These are phyloP conservation scores for Gyrodon lividus DNA, from an alignment of 768 basidiomycete species.

Conservation along the genomic window DNA sequence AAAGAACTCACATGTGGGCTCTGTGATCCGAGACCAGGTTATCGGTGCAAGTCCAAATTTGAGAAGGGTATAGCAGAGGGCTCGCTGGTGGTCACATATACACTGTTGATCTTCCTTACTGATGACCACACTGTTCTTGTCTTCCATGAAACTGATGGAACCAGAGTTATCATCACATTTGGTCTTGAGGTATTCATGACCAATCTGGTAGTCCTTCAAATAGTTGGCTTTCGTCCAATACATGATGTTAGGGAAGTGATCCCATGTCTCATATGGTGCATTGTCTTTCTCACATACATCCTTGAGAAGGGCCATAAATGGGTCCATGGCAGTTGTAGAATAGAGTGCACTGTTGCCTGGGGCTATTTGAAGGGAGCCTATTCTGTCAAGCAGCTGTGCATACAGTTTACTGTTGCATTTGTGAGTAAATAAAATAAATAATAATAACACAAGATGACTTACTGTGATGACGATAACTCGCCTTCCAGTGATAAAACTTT, in stretches of 20 bases:
- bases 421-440: too few relatives aligned
- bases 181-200: background rate
- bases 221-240: background rate
- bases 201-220: background rate
- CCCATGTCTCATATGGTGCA: background rate
- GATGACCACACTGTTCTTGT: background rate
- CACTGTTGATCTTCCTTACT: background rate
- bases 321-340: background rate
- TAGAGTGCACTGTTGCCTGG: background rate
- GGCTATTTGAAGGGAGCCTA: background rate
- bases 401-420: too few relatives aligned
- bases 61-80: background rate
- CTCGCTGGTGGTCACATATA: background rate
- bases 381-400: too few relatives aligned
- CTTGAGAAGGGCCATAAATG: background rate
- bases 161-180: background rate
- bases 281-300: background rate
- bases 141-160: background rate
- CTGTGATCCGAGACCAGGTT: background rate
- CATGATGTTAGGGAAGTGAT: background rate
- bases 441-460: too few relatives aligned
- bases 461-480: too few relatives aligned
- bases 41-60: background rate
- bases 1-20: background rate
- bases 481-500: too few relatives aligned